phyloP scores from a whole-genome alignment of 2,329 filamentous ascomycete species.

The Penicillium concentricum region DNA sequence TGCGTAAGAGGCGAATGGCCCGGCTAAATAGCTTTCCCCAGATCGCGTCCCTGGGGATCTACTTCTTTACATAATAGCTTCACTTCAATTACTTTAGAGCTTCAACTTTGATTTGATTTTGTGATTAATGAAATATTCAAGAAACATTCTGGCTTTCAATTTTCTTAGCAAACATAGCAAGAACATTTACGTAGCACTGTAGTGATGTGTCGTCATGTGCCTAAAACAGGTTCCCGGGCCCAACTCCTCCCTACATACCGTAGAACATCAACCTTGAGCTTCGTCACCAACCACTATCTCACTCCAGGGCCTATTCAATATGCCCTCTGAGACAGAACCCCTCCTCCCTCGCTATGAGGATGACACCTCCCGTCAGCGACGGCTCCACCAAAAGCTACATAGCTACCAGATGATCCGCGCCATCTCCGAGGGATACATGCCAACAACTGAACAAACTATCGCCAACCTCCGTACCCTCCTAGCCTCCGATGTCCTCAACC shows the following conservation, averaged over 20 bases:
- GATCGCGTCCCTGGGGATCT: not conserved
- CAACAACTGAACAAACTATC: conserved; percentile 81
- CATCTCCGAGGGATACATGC: conserved; percentile 81
- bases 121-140: not conserved
- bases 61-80: not conserved
- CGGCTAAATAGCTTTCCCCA: conserved; percentile 10
- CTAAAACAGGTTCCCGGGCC: conserved; percentile 8
- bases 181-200: not conserved
- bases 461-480: conserved; percentile 77
- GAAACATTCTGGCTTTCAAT: not conserved
- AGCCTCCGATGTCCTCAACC: conserved; percentile 74
- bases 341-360: conserved; percentile 73
- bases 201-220: conserved; percentile 12
- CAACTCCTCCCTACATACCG: not conserved
- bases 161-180: not conserved
- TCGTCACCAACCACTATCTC: not conserved
- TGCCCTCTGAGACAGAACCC: conserved; percentile 66
- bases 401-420: conserved; percentile 89
- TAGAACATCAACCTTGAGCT: not conserved
- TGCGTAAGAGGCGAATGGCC: not conserved
- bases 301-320: conserved; percentile 13
- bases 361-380: conserved; percentile 73
- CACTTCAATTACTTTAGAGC: not conserved
- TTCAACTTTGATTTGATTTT: not conserved
- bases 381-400: conserved; percentile 85